These are phyloP conservation scores for Naganishia onofrii DNA, from an alignment of 768 basidiomycete genomes.

Conservation along the genomic window DNA sequence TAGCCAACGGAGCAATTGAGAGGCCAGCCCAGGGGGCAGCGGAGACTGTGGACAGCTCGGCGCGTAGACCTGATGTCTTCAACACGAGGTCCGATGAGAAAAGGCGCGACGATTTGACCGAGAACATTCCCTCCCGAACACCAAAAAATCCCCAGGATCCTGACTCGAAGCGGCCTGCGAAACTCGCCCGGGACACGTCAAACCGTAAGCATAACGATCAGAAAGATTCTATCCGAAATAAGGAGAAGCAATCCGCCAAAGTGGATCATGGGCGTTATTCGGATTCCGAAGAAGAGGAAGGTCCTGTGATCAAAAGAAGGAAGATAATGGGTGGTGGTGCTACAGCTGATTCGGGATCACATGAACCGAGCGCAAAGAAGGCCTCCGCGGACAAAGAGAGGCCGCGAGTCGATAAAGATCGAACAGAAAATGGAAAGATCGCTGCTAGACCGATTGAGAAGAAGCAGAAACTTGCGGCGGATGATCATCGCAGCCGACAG, in stretches of 20 bases:
- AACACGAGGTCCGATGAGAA: neutral
- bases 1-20: neutral
- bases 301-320: slow-evolving; percentile 17
- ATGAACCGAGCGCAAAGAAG: neutral
- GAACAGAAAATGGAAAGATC: slow-evolving; percentile 27
- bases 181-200: neutral
- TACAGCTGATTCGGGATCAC: neutral
- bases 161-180: neutral
- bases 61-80: neutral
- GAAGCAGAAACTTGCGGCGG: slow-evolving; percentile 16
- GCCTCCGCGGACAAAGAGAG: neutral
- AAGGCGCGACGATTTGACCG: neutral
- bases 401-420: slow-evolving; percentile 1
- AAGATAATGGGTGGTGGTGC: slow-evolving; percentile 5
- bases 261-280: neutral
- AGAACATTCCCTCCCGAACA: neutral
- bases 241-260: slow-evolving; percentile 6
- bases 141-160: slow-evolving; percentile 30
- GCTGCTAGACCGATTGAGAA: slow-evolving; percentile 20
- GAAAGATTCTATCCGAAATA: neutral
- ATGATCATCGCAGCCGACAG: slow-evolving; percentile 14
- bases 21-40: neutral
- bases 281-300: slow-evolving; percentile 26
- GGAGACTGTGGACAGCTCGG: neutral
- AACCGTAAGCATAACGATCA: slow-evolving; percentile 3